Conservation (phyloP, 371 early-diverging fungal genomes). For the Modicella reniformis region DNA sequence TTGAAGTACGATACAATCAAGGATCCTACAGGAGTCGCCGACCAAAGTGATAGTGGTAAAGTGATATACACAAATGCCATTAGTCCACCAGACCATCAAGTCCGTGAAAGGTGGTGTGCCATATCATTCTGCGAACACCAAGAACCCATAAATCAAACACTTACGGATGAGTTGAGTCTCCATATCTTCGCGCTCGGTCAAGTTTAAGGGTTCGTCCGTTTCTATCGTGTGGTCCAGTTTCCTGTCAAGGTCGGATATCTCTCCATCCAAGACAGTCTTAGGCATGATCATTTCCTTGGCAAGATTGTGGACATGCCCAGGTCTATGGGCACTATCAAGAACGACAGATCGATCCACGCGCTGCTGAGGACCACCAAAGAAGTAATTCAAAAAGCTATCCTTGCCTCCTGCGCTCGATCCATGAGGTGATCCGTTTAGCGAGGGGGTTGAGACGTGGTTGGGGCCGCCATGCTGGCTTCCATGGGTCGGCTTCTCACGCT, state of each 20-base stretch:
- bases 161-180: constrained; percentile 87
- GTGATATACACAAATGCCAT: too few species aligned
- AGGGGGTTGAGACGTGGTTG: constrained; percentile 26
- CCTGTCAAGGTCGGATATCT: constrained; percentile 52
- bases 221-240: constrained; percentile 56
- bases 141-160: constrained; percentile 20
- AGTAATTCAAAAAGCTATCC: constrained; percentile 79
- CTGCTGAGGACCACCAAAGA: constrained; percentile 73
- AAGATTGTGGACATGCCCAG: constrained; percentile 28
- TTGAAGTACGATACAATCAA: constrained; percentile 86
- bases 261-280: constrained; percentile 57
- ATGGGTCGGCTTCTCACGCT: constrained; percentile 39
- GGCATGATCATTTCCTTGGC: constrained; percentile 58
- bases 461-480: constrained; percentile 31
- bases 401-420: constrained; percentile 51
- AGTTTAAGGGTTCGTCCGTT: constrained; percentile 50
- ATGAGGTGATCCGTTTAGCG: constrained; percentile 35
- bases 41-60: not conserved
- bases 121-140: too few species aligned
- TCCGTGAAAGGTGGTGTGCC: not conserved
- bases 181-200: constrained; percentile 79
- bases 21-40: constrained; percentile 56
- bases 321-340: constrained; percentile 22
- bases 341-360: constrained; percentile 32
- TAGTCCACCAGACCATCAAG: not conserved